Conservation (phyloP, 2,329 filamentous ascomycete species). For the Clonostachys byssicola region DNA sequence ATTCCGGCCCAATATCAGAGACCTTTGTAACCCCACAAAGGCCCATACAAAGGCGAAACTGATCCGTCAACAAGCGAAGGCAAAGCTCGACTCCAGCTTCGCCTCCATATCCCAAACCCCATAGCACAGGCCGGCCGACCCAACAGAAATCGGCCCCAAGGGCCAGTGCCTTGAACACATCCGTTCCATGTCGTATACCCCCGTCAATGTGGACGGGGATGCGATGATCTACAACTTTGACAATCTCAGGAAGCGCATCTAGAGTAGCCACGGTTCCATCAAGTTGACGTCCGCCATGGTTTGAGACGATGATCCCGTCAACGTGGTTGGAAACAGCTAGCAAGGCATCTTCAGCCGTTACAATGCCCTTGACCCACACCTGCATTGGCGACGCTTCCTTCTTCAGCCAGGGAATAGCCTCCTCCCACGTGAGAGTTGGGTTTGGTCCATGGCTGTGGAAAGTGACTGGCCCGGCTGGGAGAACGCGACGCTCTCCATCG, state of each 20-base stretch:
- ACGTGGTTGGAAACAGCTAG: constrained; percentile 22
- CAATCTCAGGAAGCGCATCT: constrained; percentile 38
- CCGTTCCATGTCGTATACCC: constrained; percentile 31
- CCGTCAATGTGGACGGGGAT: constrained; percentile 39
- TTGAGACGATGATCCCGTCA: constrained; percentile 33
- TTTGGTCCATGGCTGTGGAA: no score
- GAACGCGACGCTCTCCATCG: no score
- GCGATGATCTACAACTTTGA: constrained; percentile 40
- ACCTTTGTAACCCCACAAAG: no score
- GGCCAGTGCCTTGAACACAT: constrained; percentile 32
- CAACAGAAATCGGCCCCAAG: constrained; percentile 34
- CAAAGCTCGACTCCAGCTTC: constrained; percentile 28
- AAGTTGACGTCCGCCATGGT: constrained; percentile 36
- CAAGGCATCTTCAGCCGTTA: constrained; percentile 33
- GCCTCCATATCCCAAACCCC: constrained; percentile 22
- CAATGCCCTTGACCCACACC: constrained; percentile 42
- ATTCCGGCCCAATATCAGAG: no score
- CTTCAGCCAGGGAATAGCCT: constrained; percentile 36
- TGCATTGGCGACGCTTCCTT: constrained; percentile 48
- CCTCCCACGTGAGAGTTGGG: constrained; percentile 15
- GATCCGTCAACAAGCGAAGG: background rate
- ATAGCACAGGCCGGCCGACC: constrained; percentile 34
- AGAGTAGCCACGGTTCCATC: constrained; percentile 43
- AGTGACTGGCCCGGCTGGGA: no score
- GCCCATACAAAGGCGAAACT: background rate